Conservation (phyloP, 495 filamentous ascomycete genomes). For the Aspergillus bridgeri region DNA sequence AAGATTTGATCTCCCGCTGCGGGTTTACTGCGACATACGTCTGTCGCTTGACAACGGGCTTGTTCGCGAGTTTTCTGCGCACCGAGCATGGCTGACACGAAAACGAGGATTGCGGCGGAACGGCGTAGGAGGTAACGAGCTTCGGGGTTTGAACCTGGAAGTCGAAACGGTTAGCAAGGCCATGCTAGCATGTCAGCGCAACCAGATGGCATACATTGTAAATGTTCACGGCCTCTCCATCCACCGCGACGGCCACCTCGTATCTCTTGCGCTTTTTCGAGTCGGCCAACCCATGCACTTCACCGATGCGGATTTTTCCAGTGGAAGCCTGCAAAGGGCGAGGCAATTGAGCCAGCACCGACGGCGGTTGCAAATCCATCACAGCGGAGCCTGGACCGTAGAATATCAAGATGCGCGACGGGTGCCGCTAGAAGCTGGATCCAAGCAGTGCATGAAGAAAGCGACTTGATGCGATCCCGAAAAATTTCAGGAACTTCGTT, state of each 20-base stretch:
- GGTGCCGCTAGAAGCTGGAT: slow-evolving; percentile 18
- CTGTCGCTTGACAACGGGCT: slow-evolving; percentile 57
- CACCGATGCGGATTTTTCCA: slow-evolving; percentile 59
- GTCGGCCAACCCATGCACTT: slow-evolving; percentile 68
- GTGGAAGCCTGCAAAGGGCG: slow-evolving; percentile 57
- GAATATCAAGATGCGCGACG: slow-evolving; percentile 14
- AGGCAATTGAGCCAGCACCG: slow-evolving; percentile 63
- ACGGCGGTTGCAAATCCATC: slow-evolving; percentile 47
- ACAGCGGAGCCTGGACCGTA: slow-evolving; percentile 4
- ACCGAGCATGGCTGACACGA: slow-evolving; percentile 75
- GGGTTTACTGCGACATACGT: slow-evolving; percentile 61
- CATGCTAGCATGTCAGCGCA: neutral
- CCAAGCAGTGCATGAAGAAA: slow-evolving; percentile 20
- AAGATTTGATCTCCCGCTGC: slow-evolving; percentile 49
- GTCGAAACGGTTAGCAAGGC: neutral
- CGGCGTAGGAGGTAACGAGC: slow-evolving; percentile 77
- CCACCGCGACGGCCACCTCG: slow-evolving; percentile 81
- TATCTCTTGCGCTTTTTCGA: slow-evolving; percentile 80
- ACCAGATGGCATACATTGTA: slow-evolving; percentile 67
- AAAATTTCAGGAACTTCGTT: slow-evolving; percentile 44
- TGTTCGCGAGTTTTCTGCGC: slow-evolving; percentile 52
- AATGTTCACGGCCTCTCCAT: slow-evolving; percentile 87
- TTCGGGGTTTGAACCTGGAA: slow-evolving; percentile 71
- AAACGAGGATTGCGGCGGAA: slow-evolving; percentile 77
- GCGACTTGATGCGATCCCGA: slow-evolving; percentile 33